Conservation (phyloP, 345 rosid genomes). For the Eucalyptus urophylla region DNA sequence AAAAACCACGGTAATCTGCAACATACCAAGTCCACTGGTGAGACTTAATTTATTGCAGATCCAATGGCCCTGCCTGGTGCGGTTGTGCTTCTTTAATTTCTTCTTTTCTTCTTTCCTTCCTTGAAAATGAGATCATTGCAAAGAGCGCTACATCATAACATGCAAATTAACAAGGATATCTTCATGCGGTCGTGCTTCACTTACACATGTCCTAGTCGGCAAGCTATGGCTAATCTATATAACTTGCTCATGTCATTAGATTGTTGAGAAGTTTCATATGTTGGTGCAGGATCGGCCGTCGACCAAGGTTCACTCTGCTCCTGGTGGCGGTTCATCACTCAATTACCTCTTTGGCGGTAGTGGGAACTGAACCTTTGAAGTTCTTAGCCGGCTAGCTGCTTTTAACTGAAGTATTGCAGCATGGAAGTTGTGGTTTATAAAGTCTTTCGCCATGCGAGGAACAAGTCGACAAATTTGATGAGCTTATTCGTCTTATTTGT, state of each 20-base stretch:
- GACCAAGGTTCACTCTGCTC: constrained; percentile 5
- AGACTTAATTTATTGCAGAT: not conserved
- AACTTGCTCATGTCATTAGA: not conserved
- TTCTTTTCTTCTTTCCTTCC: not conserved
- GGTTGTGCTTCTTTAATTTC: not conserved
- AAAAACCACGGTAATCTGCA: not conserved
- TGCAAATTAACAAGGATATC: not conserved
- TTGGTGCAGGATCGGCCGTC: constrained; percentile 3
- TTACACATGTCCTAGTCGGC: not conserved
- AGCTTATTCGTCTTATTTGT: not conserved
- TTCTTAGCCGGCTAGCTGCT: not conserved
- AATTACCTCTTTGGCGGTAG: constrained; percentile 1
- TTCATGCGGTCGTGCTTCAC: not conserved
- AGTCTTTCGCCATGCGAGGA: not conserved
- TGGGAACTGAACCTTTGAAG: not conserved
- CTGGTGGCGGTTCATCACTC: constrained; percentile 4
- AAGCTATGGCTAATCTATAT: not conserved
- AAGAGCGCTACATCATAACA: not conserved
- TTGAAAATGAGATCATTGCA: not conserved
- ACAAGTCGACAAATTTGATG: not conserved
- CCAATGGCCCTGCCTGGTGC: not conserved
- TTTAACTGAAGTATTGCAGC: not conserved
- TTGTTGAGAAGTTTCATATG: not conserved
- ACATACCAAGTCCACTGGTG: not conserved
- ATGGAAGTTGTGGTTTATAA: not conserved